Percentiles rank a stretch among this genome's conserved stretches.
phyloP scores from a whole-genome alignment of 129 eudicot genomes.

The Centella asiatica region DNA sequence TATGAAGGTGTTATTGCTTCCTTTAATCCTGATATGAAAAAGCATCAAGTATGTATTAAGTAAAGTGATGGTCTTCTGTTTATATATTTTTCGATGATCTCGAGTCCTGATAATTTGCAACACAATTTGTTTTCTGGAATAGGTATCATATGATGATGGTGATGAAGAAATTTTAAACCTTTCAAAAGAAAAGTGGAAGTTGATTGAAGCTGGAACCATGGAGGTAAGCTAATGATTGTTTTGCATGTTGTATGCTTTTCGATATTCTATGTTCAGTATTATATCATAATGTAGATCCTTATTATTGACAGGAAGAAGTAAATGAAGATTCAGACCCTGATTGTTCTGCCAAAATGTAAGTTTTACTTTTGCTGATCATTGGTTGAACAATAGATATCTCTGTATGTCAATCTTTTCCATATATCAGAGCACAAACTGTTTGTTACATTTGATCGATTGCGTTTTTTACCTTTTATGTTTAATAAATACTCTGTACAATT shows the following conservation, averaged over 20 bases:
- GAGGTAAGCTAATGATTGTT: conserved; percentile 31
- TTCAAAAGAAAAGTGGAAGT: conserved; percentile 49
- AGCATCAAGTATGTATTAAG: conserved; percentile 44
- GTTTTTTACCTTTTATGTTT: too few relatives aligned
- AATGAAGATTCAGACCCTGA: conserved; percentile 35
- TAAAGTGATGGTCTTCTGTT: not conserved
- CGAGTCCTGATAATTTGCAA: not conserved
- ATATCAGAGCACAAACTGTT: not conserved
- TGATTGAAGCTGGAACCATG: conserved; percentile 24
- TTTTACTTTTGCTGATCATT: not conserved
- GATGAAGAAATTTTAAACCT: conserved; percentile 54
- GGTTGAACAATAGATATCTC: not conserved
- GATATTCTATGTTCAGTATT: not conserved
- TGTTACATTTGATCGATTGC: too few relatives aligned
- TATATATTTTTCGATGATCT: not conserved
- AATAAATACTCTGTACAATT: too few relatives aligned
- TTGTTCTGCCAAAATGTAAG: conserved; percentile 63
- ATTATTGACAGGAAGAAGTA: conserved; percentile 45
- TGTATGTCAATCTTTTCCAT: not conserved
- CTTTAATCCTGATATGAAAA: conserved; percentile 44
- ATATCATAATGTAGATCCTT: conserved; percentile 19
- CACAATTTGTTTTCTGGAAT: not conserved
- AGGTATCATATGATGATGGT: conserved; percentile 75
- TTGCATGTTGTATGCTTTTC: not conserved
- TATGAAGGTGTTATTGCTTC: conserved; percentile 59